A percentile compares a stretch with the other conserved stretches of the same genome.
These are phyloP conservation scores for Solanum pimpinellifolium DNA, from an alignment of 257 asterid species.

Conservation along the genomic window DNA sequence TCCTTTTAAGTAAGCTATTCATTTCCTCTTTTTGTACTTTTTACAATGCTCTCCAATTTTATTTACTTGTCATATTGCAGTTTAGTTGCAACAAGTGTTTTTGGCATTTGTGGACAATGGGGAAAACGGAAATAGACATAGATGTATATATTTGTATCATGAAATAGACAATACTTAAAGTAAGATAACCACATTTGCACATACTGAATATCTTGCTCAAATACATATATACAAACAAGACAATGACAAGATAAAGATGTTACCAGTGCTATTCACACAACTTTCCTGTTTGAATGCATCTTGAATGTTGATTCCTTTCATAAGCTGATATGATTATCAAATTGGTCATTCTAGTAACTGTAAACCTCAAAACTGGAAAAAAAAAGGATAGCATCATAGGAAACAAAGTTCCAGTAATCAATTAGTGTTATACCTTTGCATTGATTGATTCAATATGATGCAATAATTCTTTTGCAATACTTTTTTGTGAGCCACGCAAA, in stretches of 20 bases:
- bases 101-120: not conserved
- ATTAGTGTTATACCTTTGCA: conserved; percentile 40
- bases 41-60: not conserved
- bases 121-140: not conserved
- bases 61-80: not conserved
- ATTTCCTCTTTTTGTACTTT: not conserved
- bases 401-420: not conserved
- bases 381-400: not conserved
- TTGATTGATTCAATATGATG: conserved; percentile 31
- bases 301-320: not conserved
- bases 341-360: not conserved
- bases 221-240: not conserved
- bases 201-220: not conserved
- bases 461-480: conserved; percentile 35
- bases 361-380: not conserved
- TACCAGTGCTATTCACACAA: not conserved
- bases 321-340: not conserved
- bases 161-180: not conserved
- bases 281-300: not conserved
- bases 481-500: conserved; percentile 41
- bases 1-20: not conserved
- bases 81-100: not conserved
- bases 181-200: not conserved
- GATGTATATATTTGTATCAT: too few relatives aligned
- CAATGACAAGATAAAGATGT: not conserved